A percentile compares a stretch with the other conserved stretches of the same genome.
Conservation (phyloP, 441 rosid species). For the Aleurites moluccanus region DNA sequence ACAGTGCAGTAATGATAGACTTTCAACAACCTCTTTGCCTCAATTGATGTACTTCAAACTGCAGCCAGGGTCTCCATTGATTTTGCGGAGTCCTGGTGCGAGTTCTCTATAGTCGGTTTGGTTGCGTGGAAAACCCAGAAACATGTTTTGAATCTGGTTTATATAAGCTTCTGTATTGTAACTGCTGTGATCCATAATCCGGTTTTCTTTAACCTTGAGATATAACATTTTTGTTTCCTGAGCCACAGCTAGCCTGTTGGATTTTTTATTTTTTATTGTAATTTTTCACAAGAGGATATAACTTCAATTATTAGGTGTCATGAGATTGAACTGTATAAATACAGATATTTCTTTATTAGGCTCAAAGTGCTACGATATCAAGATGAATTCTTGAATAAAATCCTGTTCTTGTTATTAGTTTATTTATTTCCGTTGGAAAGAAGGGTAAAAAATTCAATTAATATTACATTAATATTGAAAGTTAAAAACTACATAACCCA, state of each 20-base stretch:
- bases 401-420: background rate
- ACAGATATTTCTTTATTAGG: background rate
- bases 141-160: background rate
- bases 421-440: background rate
- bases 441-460: too few relatives aligned
- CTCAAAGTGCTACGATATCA: background rate
- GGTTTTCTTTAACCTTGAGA: conserved; percentile 4
- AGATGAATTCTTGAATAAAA: background rate
- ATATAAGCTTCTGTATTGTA: background rate
- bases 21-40: background rate
- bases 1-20: background rate
- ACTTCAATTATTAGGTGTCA: background rate
- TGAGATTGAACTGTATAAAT: background rate
- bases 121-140: background rate
- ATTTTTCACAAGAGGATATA: background rate
- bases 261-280: background rate
- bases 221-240: conserved; percentile 5
- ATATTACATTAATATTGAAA: too few relatives aligned
- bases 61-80: conserved; percentile 1
- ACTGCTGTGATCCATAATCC: background rate
- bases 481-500: too few relatives aligned
- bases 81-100: background rate
- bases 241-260: background rate
- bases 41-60: background rate
- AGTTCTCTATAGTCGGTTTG: background rate